Evolutionary conservation across 495 filamentous ascomycete species (phyloP).

Genomic region (Trichoderma orchidacearum): DNA sequence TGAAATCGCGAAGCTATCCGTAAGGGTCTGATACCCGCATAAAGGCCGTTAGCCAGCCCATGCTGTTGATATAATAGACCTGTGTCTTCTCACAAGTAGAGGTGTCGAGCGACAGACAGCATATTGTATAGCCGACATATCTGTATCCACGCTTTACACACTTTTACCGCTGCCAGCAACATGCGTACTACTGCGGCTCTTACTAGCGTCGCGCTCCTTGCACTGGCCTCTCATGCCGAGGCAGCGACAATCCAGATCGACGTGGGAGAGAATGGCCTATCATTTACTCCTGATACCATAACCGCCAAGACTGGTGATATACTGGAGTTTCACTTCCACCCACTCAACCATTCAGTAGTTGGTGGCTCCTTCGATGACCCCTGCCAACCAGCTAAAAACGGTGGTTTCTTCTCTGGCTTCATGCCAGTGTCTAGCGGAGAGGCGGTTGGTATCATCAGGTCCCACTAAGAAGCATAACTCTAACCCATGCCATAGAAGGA

Average conservation of each 20-base stretch:
- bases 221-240: background rate
- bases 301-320: conserved; percentile 27
- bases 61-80: background rate
- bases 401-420: conserved; percentile 31
- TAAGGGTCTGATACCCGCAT: background rate
- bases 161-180: background rate
- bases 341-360: conserved; percentile 35
- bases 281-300: conserved; percentile 16
- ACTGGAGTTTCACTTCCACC: conserved; percentile 39
- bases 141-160: background rate
- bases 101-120: too few species aligned
- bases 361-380: conserved; percentile 29
- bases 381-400: conserved; percentile 24
- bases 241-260: background rate
- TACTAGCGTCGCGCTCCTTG: background rate
- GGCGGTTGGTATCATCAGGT: background rate
- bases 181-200: background rate
- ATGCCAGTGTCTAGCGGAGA: background rate
- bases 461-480: background rate
- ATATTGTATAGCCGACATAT: too few species aligned
- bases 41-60: background rate
- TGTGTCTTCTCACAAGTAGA: background rate
- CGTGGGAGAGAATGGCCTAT: conserved; percentile 1
- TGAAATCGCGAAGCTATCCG: background rate
- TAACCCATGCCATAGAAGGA: background rate